Evolutionary conservation across 805 yeast species (phyloP).

Genomic region (Wickerhamomyces kurtzmanii): DNA sequence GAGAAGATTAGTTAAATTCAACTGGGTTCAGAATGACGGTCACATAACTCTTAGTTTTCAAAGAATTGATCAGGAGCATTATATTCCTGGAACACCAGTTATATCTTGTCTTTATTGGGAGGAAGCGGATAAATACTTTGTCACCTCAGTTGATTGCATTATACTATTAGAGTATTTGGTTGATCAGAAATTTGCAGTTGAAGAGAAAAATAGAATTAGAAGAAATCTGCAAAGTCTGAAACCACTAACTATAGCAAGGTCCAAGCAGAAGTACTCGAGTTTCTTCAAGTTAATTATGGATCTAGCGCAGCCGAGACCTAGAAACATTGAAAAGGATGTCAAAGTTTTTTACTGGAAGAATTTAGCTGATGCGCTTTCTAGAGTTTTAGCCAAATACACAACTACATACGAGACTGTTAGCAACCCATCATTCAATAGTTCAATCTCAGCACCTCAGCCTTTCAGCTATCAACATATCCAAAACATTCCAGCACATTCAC

Average conservation of each 20-base stretch:
- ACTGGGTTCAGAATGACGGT: slow-evolving; percentile 23
- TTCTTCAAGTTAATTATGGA: slow-evolving; percentile 45
- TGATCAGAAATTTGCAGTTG: slow-evolving; percentile 44
- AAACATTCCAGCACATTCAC: too few species aligned
- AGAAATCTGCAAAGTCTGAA: slow-evolving; percentile 55
- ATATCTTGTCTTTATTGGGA: slow-evolving; percentile 54
- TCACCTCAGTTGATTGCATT: slow-evolving; percentile 60
- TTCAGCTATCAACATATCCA: too few species aligned
- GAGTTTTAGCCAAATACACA: slow-evolving; percentile 49
- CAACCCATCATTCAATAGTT: too few species aligned
- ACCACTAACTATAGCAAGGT: slow-evolving; percentile 49
- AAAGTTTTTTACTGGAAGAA: slow-evolving; percentile 56
- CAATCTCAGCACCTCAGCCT: too few species aligned
- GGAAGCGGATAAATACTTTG: slow-evolving; percentile 35
- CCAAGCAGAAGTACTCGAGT: slow-evolving; percentile 23
- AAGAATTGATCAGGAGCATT: slow-evolving; percentile 25
- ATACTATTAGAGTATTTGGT: slow-evolving; percentile 46
- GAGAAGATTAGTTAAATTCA: slow-evolving; percentile 40
- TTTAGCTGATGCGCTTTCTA: slow-evolving; percentile 40
- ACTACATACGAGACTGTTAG: too few species aligned
- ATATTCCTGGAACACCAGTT: slow-evolving; percentile 30
- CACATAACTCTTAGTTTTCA: slow-evolving; percentile 27
- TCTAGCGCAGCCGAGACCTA: slow-evolving; percentile 53
- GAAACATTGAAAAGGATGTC: slow-evolving; percentile 63
- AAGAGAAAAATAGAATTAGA: slow-evolving; percentile 62